These are phyloP conservation scores for Bullera alba DNA, from an alignment of 768 basidiomycete genomes.

Conservation along the genomic window DNA sequence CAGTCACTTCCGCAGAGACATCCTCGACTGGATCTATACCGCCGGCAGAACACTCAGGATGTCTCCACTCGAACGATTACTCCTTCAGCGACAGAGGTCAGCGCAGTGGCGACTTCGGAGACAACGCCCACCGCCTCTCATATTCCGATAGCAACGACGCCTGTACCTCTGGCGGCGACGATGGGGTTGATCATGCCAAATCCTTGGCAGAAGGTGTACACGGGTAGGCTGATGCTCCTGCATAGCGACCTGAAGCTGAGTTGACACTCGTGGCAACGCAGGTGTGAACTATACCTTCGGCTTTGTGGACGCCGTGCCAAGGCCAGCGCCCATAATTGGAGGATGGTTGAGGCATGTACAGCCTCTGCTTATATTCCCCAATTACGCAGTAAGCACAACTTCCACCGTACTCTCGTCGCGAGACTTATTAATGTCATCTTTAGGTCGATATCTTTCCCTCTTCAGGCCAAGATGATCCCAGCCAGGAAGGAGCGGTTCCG, in stretches of 20 bases:
- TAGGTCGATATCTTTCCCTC: slow-evolving; percentile 39
- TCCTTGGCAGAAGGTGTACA: slow-evolving; percentile 30
- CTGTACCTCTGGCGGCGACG: slow-evolving; percentile 23
- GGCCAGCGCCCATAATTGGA: slow-evolving; percentile 29
- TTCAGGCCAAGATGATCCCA: slow-evolving; percentile 18
- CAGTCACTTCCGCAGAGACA: no score
- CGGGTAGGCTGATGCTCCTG: slow-evolving; percentile 20
- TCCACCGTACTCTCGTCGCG: not conserved
- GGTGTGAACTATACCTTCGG: slow-evolving; percentile 40
- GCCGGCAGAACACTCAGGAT: no score
- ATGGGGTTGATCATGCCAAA: slow-evolving; percentile 46
- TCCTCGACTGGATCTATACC: no score
- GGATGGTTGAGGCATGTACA: slow-evolving; percentile 36
- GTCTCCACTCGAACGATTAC: no score
- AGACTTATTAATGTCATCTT: not conserved
- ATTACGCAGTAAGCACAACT: slow-evolving; percentile 28
- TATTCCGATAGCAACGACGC: slow-evolving; percentile 10
- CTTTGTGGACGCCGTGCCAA: slow-evolving; percentile 37
- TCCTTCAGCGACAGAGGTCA: no score
- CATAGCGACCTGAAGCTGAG: not conserved
- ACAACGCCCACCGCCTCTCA: no score
- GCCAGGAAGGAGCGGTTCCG: slow-evolving; percentile 10
- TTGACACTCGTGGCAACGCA: not conserved
- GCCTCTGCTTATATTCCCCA: slow-evolving; percentile 40
- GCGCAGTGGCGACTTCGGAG: no score